Percentiles rank a stretch among this genome's conserved stretches.
Evolutionary conservation across 192 early-diverging fungal species (phyloP).

Genomic region (Backusella parvicylindrica): DNA sequence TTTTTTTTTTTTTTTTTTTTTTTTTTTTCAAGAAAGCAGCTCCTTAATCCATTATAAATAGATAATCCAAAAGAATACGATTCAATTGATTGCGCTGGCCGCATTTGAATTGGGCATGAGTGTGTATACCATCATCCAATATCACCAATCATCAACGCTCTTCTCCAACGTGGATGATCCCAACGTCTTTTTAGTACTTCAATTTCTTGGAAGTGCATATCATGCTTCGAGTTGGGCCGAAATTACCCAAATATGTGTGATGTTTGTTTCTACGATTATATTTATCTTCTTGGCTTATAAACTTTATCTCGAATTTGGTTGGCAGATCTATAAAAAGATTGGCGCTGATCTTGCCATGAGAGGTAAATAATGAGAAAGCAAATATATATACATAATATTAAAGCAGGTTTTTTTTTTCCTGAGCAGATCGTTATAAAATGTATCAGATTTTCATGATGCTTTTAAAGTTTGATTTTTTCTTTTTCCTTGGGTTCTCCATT

Average conservation of each 20-base stretch:
- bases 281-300: conserved; percentile 56
- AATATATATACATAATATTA: not conserved
- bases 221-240: conserved; percentile 39
- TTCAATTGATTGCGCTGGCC: conserved; percentile 80
- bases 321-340: conserved; percentile 82
- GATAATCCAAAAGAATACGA: conserved; percentile 90
- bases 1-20: not conserved
- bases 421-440: conserved; percentile 63
- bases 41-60: conserved; percentile 22
- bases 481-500: conserved; percentile 72
- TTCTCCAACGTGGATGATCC: conserved; percentile 25
- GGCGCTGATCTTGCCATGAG: conserved; percentile 74
- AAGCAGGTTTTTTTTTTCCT: conserved; percentile 2
- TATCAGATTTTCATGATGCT: conserved; percentile 80
- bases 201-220: conserved; percentile 18
- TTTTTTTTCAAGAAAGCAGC: not conserved
- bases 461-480: conserved; percentile 79
- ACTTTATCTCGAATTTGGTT: conserved; percentile 80
- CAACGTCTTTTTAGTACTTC: conserved; percentile 11
- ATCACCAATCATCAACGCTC: conserved; percentile 41
- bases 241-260: conserved; percentile 54
- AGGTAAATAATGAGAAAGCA: conserved; percentile 38
- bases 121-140: conserved; percentile 70
- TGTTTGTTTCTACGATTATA: conserved; percentile 42
- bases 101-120: conserved; percentile 63